A percentile compares a stretch with the other conserved stretches of the same genome.
Conservation (phyloP, 345 rosid genomes). For the Raphanus sativus region DNA sequence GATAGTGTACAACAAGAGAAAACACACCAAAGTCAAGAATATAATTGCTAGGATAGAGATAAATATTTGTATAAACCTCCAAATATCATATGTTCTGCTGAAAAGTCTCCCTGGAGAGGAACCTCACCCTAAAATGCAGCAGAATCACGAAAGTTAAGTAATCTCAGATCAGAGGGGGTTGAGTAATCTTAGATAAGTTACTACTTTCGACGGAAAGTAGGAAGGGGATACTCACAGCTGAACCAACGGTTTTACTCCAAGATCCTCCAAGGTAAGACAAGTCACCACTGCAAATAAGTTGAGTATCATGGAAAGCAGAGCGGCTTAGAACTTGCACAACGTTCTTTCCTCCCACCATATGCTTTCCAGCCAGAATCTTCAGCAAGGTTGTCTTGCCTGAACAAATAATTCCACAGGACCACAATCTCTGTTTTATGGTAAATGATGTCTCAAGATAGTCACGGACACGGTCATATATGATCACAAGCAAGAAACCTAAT, state of each 20-base stretch:
- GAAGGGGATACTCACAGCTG: slow-evolving; percentile 63
- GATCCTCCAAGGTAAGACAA: slow-evolving; percentile 89
- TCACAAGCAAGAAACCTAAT: not conserved
- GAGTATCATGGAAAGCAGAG: slow-evolving; percentile 90
- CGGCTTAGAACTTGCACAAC: slow-evolving; percentile 74
- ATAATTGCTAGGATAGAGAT: not conserved
- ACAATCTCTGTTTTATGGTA: not conserved
- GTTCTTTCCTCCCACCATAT: slow-evolving; percentile 90
- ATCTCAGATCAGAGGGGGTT: not conserved
- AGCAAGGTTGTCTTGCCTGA: slow-evolving; percentile 86
- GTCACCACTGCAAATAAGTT: slow-evolving; percentile 79
- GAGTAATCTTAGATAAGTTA: not conserved
- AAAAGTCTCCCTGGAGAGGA: slow-evolving; percentile 97
- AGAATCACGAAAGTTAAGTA: not conserved
- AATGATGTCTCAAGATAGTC: not conserved
- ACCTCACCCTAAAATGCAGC: slow-evolving; percentile 60
- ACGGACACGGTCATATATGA: not conserved
- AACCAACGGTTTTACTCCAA: slow-evolving; percentile 89
- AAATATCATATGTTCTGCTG: slow-evolving; percentile 93
- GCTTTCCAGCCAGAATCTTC: slow-evolving; percentile 87
- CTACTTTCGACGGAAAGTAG: not conserved
- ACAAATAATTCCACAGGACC: not conserved
- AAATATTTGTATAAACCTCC: slow-evolving; percentile 75
- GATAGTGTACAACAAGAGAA: no score
- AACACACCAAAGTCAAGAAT: no score